Conservation (phyloP, 495 filamentous ascomycete genomes). For the Hyaloscypha finlandica region DNA sequence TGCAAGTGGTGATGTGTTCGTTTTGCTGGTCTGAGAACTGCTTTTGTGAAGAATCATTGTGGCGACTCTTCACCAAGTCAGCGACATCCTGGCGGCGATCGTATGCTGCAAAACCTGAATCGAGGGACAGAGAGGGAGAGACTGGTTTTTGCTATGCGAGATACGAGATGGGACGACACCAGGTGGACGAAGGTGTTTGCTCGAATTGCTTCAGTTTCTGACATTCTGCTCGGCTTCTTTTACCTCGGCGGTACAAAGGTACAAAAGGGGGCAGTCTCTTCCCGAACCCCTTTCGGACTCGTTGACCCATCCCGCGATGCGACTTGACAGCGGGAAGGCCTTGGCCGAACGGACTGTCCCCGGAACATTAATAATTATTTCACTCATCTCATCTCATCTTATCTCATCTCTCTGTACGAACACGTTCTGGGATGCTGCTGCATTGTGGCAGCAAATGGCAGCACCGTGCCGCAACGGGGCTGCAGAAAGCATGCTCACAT, state of each 20-base stretch:
- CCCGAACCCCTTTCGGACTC: neutral
- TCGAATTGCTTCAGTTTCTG: neutral
- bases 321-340: too few relatives aligned
- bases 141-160: neutral
- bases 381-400: neutral
- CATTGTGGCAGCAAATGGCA: neutral
- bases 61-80: neutral
- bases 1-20: too few relatives aligned
- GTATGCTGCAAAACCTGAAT: neutral
- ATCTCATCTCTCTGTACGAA: neutral
- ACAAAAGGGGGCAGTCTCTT: neutral
- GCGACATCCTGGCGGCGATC: slow-evolving; percentile 1
- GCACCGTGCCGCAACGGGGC: neutral
- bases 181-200: neutral
- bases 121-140: neutral
- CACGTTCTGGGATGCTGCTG: neutral
- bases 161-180: neutral
- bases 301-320: neutral
- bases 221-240: neutral
- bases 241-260: neutral
- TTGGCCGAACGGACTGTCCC: neutral
- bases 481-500: neutral
- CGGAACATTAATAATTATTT: too few relatives aligned
- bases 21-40: neutral
- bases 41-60: neutral